A percentile compares a stretch with the other conserved stretches of the same genome.
phyloP scores from a whole-genome alignment of 2,329 filamentous ascomycete species.

The Fusarium stilboides region DNA sequence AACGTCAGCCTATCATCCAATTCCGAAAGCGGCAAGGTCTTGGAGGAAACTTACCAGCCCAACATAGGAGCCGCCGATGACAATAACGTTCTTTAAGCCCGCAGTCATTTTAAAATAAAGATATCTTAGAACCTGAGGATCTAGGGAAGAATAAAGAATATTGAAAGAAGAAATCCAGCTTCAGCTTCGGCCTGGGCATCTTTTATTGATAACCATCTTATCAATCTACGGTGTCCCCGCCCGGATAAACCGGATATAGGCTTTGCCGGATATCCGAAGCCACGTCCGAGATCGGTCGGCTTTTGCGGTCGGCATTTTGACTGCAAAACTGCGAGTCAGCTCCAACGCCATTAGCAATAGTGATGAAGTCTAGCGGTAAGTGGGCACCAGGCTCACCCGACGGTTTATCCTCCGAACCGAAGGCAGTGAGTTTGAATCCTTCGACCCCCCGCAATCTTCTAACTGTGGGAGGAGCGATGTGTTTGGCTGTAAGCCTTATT shows the following conservation, averaged over 20 bases:
- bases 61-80: conserved; percentile 50
- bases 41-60: conserved; percentile 37
- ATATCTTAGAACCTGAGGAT: background rate
- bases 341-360: too few species aligned
- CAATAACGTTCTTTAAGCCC: conserved; percentile 46
- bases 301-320: conserved; percentile 16
- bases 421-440: too few species aligned
- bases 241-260: conserved; percentile 29
- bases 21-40: background rate
- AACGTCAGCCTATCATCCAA: background rate
- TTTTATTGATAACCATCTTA: conserved; percentile 31
- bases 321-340: background rate
- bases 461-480: too few species aligned
- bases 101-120: conserved; percentile 32
- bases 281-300: conserved; percentile 33
- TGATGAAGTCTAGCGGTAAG: too few species aligned
- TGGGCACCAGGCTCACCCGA: too few species aligned
- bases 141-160: background rate
- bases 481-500: too few species aligned
- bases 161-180: too few species aligned
- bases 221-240: conserved; percentile 25
- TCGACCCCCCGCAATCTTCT: too few species aligned
- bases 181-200: too few species aligned
- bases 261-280: conserved; percentile 35
- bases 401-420: too few species aligned